Evolutionary conservation across 345 rosid species (phyloP), one percentile per base, ranked within the genome.

Genomic region (Brassica carinata): DNA sequence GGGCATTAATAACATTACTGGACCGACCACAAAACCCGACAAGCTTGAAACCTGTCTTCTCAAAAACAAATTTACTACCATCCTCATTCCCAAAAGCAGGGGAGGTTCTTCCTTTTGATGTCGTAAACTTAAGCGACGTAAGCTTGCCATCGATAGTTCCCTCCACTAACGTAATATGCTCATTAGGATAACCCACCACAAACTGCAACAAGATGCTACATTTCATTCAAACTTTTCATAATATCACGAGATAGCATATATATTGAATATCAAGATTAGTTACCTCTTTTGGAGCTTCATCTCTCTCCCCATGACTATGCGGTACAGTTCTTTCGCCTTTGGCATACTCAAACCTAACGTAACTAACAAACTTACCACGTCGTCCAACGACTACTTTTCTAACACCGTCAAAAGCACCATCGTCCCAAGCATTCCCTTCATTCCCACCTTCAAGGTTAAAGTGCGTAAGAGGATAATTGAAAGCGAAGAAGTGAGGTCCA

Each of bases 351-450:
- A 80, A 80, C 48, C 63, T 40, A 9, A 63, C 40, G 15, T 73
- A 79, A 59, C 69, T 17, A 23, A 75, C 66, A 63, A 1, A 27
- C 19, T 23, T 80, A 69, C 78, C 64, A 61, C 7, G 18, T 69
- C 26, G 34, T 33, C 83, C 76, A 51, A 81, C 76, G 3, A 63
- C 8, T 15, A 80, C 27, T 63, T 71, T 74, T 27, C 72, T 69
- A 68, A 80, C 71, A 61, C 80, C 76, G n/a, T 69, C 71, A 5
- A 27, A 80, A 63, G 83, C 76, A 10, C 83, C 83, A 70, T 75
- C 83, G 62, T 80, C 76, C 83, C 83, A 75, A 61, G 67, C 71
- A 23, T 1, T 27, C 13, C 83, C 80, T 23, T 69, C 83, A 62
- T 26, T 61, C 10, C 83, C 78, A 33, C 83, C 83, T 79, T 79